Evolutionary conservation across 805 yeast species (phyloP), one percentile per base, ranked within the genome.

Genomic region (Candida khao-thaluensis): DNA sequence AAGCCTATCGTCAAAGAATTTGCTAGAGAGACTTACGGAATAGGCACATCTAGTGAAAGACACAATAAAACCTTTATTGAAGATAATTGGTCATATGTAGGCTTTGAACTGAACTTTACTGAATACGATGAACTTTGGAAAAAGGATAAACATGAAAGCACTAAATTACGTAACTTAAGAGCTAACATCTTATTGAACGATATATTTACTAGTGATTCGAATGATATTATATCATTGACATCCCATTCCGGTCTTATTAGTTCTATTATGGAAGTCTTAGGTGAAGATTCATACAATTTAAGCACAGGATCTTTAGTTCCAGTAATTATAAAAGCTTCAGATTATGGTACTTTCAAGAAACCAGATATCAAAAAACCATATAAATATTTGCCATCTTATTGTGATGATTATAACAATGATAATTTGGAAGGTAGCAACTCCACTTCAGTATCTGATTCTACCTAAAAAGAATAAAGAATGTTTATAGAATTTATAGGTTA

Each of bases 21-120:
- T 26, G 54, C 59, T 1, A 42, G 69, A 30, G 69, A 62, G 40
- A 56, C 60, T 4, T 62, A 60, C 40, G 69, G 69, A 2, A 52
- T 62, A 14, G 57, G 59, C 3, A 58, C 66, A 2, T 51, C 49
- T 16, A 58, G 64, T 34, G 44, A 54, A 42, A 49, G 66, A 30
- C 66, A 62, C 40, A 25, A 43, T 28, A 47, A 49, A 24, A 26
- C 44, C 4, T 60, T 52, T 27, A 54, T 62, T 21, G 30, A 36
- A 5, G 31, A 41, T 7, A 22, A 45, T 26, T 60, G 36, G 35
- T 52, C 57, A n/a, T 47, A 40, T 34, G 52, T 51, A 5, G 21
- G 21, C 17, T 60, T 62, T 43, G 67, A 62, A 45, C 16, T 28
- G 1, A 54, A 52, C 2, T 62, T 62, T 32, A 42, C 44, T 4